phyloP scores from a whole-genome alignment of 2,329 filamentous ascomycete genomes.

The Lachnellula hyalina region DNA sequence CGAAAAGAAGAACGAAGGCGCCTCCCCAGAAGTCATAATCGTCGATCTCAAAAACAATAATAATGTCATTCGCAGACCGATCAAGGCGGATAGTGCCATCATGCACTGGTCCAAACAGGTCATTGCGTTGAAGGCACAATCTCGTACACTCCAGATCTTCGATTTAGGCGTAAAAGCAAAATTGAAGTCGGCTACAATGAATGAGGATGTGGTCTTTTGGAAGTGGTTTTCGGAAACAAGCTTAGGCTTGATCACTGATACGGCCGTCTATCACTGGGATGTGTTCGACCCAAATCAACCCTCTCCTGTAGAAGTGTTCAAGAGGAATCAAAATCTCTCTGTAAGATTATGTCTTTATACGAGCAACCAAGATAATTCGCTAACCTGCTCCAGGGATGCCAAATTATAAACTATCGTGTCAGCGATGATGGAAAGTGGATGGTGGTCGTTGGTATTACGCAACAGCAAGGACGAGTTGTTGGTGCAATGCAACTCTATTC shows the following conservation, averaged over 20 bases:
- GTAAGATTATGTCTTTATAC: conserved; percentile 46
- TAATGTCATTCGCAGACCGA: conserved; percentile 88
- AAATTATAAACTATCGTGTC: conserved; percentile 99
- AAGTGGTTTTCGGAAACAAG: conserved; percentile 94
- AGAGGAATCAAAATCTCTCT: conserved; percentile 83
- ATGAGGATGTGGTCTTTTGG: conserved; percentile 97
- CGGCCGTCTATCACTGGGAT: conserved; percentile 94
- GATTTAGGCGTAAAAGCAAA: conserved; percentile 90
- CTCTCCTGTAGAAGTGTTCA: conserved; percentile 84
- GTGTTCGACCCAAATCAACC: conserved; percentile 80
- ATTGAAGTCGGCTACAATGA: conserved; percentile 94
- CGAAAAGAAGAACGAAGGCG: conserved; percentile 81
- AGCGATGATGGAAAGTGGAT: conserved; percentile 97
- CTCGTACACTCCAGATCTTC: conserved; percentile 94
- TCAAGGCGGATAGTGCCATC: conserved; percentile 99
- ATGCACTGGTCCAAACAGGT: conserved; percentile 98
- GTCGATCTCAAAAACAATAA: conserved; percentile 97
- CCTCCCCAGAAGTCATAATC: conserved; percentile 92
- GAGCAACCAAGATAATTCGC: background rate
- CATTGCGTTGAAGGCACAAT: conserved; percentile 93
- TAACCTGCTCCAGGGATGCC: conserved; percentile 63
- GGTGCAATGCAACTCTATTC: conserved; percentile 98
- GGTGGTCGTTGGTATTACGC: conserved; percentile 93
- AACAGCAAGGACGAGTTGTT: conserved; percentile 86
- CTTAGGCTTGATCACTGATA: conserved; percentile 85